Percentiles rank a stretch among this genome's conserved stretches.
Evolutionary conservation across 305 asterid genomes (phyloP).

Genomic region (Solanum hybrid): DNA sequence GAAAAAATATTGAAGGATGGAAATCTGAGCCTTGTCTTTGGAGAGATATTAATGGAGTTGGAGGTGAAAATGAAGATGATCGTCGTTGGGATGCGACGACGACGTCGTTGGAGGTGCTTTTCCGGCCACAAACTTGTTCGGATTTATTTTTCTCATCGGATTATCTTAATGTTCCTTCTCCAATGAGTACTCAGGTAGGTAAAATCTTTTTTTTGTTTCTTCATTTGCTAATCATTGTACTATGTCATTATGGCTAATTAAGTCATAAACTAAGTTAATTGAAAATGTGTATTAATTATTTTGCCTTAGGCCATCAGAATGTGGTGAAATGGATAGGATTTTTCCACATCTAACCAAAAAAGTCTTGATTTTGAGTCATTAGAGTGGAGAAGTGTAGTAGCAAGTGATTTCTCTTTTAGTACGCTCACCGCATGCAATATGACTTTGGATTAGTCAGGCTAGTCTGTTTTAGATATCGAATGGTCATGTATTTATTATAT

Average conservation of each 20-base stretch:
- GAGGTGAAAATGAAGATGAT: neutral
- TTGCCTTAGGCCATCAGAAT: too few species aligned
- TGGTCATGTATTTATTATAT: too few species aligned
- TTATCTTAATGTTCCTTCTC: conserved; percentile 9
- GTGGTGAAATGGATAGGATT: neutral
- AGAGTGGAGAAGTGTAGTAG: too few species aligned
- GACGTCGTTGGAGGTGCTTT: conserved; percentile 29
- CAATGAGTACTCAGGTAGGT: conserved; percentile 24
- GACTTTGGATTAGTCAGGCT: too few species aligned
- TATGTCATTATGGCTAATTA: neutral
- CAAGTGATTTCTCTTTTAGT: too few species aligned
- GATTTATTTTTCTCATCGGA: conserved; percentile 40
- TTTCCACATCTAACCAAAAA: neutral
- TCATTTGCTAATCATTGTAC: neutral
- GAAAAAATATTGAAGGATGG: conserved; percentile 25
- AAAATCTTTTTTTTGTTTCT: neutral
- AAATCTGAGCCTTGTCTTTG: conserved; percentile 41
- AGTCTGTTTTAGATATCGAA: too few species aligned
- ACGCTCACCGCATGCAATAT: too few species aligned
- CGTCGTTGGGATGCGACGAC: neutral
- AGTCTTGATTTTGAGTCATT: too few species aligned
- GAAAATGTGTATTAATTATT: neutral
- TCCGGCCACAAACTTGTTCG: conserved; percentile 44
- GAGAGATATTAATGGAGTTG: neutral
- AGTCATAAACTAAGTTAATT: neutral